Base-by-base conservation (phyloP, 2,329 filamentous ascomycete species). In the Fusarium dlaminii region DNA sequence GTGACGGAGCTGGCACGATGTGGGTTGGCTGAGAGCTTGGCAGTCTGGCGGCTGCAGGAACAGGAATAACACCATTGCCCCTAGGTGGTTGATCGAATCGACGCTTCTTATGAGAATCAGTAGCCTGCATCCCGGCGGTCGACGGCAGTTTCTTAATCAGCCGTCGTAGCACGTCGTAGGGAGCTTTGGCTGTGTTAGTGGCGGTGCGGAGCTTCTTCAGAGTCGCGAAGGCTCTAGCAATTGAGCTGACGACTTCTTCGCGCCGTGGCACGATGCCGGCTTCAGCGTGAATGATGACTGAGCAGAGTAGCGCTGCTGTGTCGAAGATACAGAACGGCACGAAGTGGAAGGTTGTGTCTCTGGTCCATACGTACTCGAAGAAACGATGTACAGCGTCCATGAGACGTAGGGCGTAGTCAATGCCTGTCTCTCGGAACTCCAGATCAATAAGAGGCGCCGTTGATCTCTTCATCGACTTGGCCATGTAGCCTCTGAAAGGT, bases 361-460 rank as follows among this genome's bases (percentile, higher is more conserved):
- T 65, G 12, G 67, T 70, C 67, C 67, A 70, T 5, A 70, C 67
- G 3, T 70, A 70, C n/a, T 70, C 66, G 5, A 70, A 70, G 37
- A 70, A 70, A 2, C 59, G 59, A 3, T 70, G 66, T 0, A 70
- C 67, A 10, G 67, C 67, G 0, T 54, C 60, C 60, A 70, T 59
- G 8, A 70, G 60, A 8, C 48, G 52, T 6, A 70, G 29, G 3
- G 67, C 66, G 2, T 70, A 70, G 9, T 70, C 66, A 10, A 70
- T 70, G 12, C 67, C 67, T 8, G 46, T 66, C 6, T 43, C 37
- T 7, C 67, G 66, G 3, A 70, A 70, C 27, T 59, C 51, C 4
- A 70, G 52, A 4, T 70, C 67, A 17, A 60, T 36, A 5, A 14
- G 11, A 10, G 67, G 29, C 0, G 66, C 18, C 3, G 40, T 36